phyloP scores from a whole-genome alignment of 768 basidiomycete species.

The Nevesoporus exiguus region DNA sequence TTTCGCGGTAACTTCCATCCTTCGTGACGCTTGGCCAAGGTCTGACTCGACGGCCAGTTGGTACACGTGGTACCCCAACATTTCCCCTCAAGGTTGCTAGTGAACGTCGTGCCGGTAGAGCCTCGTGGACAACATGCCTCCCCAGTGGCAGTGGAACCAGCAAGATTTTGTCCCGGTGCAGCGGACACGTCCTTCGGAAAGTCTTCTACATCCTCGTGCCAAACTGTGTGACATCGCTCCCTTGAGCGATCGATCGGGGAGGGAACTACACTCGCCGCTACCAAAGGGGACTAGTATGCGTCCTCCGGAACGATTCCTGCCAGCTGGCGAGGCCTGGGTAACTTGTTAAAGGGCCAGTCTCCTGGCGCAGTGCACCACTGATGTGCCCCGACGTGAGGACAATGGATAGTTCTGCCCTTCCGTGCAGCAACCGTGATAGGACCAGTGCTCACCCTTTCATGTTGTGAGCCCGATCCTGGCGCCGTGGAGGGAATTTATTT shows the following conservation, averaged over 20 bases:
- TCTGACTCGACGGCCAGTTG: neutral
- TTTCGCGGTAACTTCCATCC: neutral
- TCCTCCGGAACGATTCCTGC: no score
- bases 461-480: neutral
- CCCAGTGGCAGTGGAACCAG: neutral
- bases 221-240: neutral
- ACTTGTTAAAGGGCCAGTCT: no score
- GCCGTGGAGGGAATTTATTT: neutral
- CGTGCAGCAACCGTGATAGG: neutral
- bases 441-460: no score
- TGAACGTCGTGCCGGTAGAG: neutral
- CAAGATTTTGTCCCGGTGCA: neutral
- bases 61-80: neutral
- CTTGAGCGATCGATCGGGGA: slow-evolving; percentile 4
- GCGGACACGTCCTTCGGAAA: slow-evolving; percentile 6
- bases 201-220: slow-evolving; percentile 13
- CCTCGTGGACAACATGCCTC: slow-evolving; percentile 18
- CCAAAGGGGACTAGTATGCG: no score
- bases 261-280: no score
- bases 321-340: no score
- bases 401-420: no score
- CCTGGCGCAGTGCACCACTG: no score
- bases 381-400: no score
- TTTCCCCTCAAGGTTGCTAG: neutral
- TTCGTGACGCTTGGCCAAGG: neutral